These are phyloP conservation scores for Stipa capillata DNA, from an alignment of 176 grass and related monocot genomes.

Conservation along the genomic window DNA sequence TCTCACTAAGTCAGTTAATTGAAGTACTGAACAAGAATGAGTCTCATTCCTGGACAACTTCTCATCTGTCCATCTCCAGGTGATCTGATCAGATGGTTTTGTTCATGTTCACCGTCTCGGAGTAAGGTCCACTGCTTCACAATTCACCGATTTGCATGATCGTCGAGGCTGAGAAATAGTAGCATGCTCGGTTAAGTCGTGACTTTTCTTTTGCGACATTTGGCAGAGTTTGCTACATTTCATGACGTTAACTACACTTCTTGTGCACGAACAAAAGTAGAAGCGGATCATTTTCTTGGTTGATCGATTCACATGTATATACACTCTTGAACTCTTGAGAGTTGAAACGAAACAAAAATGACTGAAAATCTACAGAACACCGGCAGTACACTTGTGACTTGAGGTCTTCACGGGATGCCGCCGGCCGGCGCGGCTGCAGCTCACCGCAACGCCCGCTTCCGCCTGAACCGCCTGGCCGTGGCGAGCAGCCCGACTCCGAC, in stretches of 20 bases:
- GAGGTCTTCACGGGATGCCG: background rate
- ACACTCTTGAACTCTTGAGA: background rate
- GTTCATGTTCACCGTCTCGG: too few species aligned
- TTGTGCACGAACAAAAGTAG: background rate
- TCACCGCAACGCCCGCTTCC: slow-evolving; percentile 27
- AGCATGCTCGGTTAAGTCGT: too few species aligned
- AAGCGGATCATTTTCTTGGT: background rate
- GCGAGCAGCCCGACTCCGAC: slow-evolving; percentile 47
- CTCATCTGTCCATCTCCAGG: too few species aligned
- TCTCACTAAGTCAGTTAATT: background rate
- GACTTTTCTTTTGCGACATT: background rate
- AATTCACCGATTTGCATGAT: too few species aligned
- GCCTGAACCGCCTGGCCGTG: slow-evolving; percentile 7
- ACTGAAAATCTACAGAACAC: background rate
- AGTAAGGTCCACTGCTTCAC: too few species aligned
- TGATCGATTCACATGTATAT: background rate
- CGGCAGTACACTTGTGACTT: background rate
- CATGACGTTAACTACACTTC: background rate
- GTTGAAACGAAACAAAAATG: background rate
- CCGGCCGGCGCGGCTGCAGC: too few species aligned
- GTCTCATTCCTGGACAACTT: too few species aligned
- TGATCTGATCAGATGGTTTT: too few species aligned
- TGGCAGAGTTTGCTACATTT: background rate
- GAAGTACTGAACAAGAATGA: background rate
- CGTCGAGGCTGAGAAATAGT: too few species aligned